Evolutionary conservation across 371 early-diverging fungal species (phyloP).

Genomic region (Choanephora cucurbitarum): DNA sequence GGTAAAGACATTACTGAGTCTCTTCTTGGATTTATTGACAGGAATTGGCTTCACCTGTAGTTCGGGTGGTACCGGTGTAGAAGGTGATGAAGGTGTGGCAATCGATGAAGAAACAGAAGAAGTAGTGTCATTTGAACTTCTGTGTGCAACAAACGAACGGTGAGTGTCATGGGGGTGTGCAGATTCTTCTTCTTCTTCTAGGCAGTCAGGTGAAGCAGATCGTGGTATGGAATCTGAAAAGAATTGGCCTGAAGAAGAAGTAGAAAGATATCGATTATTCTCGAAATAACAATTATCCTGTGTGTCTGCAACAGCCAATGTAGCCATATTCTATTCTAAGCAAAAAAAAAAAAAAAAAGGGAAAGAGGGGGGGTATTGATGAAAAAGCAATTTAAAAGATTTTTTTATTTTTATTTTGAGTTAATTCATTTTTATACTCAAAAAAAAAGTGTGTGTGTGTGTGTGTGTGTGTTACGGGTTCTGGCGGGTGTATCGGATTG

Average conservation of each 20-base stretch:
- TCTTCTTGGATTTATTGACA: constrained; percentile 17
- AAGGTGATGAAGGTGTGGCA: constrained; percentile 7
- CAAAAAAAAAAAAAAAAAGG: background rate
- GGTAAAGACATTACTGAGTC: constrained; percentile 21
- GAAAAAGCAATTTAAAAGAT: too few relatives aligned
- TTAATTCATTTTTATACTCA: constrained; percentile 1
- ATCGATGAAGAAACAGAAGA: constrained; percentile 21
- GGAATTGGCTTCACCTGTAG: constrained; percentile 17
- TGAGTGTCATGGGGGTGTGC: constrained; percentile 13
- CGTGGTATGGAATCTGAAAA: constrained; percentile 22
- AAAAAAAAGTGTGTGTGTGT: too few relatives aligned
- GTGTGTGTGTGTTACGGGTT: constrained; percentile 19
- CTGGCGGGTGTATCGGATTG: constrained; percentile 21
- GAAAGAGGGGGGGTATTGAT: background rate
- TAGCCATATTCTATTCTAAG: constrained; percentile 11
- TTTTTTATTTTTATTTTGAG: too few relatives aligned
- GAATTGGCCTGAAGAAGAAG: constrained; percentile 14
- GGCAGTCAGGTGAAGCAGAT: constrained; percentile 24
- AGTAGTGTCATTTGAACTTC: constrained; percentile 27
- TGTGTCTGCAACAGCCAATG: constrained; percentile 7
- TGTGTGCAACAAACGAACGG: constrained; percentile 9
- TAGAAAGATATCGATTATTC: constrained; percentile 11
- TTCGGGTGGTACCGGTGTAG: constrained; percentile 15
- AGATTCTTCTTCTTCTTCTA: background rate
- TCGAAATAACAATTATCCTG: constrained; percentile 11